Base-by-base conservation (phyloP, 108 stramenopile species). In the Pseudonitzschia multistriata region DNA sequence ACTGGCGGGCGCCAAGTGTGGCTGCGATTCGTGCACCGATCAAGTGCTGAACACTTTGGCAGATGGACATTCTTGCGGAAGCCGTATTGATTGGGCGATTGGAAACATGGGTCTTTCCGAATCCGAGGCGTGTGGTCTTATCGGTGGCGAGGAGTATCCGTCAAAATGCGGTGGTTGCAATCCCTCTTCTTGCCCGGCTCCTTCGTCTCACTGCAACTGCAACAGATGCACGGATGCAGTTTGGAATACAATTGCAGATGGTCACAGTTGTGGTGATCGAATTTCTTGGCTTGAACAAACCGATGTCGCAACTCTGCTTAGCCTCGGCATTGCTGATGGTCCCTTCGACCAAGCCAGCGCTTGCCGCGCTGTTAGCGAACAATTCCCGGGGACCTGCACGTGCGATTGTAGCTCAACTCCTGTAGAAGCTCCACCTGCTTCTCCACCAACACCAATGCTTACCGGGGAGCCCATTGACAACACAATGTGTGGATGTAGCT, bases 71-170 rank as follows among this genome's bases (percentile, higher is more conserved):
- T 42, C 63, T 17, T 65, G 63, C 21, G 36, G 63, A 19, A 15
- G 14, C 17, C 63, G 63, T 17, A 65, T 65, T 45, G 37, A 65
- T 35, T 65, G 63, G 63, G 63, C 42, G n/a, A 42, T 65, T 22
- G 14, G 17, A 5, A 65, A 65, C 24, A 7, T 65, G 8, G 63
- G 37, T 42, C 40, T 45, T 2, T 37, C 63, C 8, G 63, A 65
- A 65, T 5, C 24, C 10, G 36, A 65, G n/a, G 35, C 63, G n/a
- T 65, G 63, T n/a, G 21, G 42, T 0, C 8, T 27, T 14, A 39
- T 65, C 1, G 40, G 37, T 15, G 63, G 8, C 11, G 63, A 65
- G 42, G 63, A 65, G 42, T 65, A 22, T 65, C 63, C 63, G 8
- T 42, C 63, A 5, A 42, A 42, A 42, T 65, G 63, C 55, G 72